Base-by-base conservation (phyloP, 129 eudicot genomes). In the Logfia minima region DNA sequence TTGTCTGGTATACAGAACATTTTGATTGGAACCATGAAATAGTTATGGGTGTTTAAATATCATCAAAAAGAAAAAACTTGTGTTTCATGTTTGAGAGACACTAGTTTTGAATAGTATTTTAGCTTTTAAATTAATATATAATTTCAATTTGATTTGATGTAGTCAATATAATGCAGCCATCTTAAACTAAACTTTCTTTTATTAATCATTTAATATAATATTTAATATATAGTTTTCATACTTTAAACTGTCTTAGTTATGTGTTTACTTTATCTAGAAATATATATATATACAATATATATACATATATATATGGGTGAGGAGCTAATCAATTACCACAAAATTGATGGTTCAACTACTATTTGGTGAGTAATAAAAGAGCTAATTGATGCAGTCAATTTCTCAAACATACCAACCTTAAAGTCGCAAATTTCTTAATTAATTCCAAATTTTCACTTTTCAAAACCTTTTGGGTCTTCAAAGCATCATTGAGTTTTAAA, bases 261-360 rank as follows among this genome's bases (percentile, higher is more conserved):
- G 17, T 37, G 8, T 37, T 19, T 66, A 8, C 8, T 14, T 66
- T 10, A 55, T 68, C 71, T 74, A 41, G 76, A 60, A 58, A n/a
- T 22, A 55, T 23, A 24, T 24, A 24, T 24, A 24, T 24, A 0
- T 23, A 24, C 1, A 24, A 24, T 24, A 0, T 23, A 24, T 24
- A 24, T 24, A 24, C 1, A 24, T 24, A 24, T 24, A 24, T 24
- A 23, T 26, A 56, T 73, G 77, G 71, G 65, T 8, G 66, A 45
- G 75, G 67, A 45, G 72, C 66, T 31, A 63, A 81, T 81, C 80
- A 75, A 59, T 81, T 81, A 68, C 84, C 75, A 67, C 55, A 22
- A 74, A 74, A 67, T 81, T 75, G 84, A 81, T 67, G 75, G 71
- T 81, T 81, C 84, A 81, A 75, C 84, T 59, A 81, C 84, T 69